Base-by-base conservation (phyloP, 805 yeast genomes). In the Komagataella mondaviorum region DNA sequence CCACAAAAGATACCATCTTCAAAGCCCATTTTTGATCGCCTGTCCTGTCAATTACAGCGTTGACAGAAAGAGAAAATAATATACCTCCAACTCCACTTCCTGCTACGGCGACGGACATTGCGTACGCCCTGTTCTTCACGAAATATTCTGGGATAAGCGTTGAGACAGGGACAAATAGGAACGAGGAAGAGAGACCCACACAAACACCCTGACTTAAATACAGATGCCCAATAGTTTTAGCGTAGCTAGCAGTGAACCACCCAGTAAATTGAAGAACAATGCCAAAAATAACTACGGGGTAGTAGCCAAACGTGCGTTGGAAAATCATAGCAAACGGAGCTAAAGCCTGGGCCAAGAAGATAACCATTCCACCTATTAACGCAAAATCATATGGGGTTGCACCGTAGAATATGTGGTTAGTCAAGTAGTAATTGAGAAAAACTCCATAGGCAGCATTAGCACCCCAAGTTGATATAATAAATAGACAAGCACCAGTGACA, bases 371-470 rank as follows among this genome's bases (percentile, higher is more conserved):
- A 0, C 86, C 83, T 50, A 81, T 72, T 52, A 77, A 63, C 2
- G 86, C 83, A 59, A 76, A 83, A 54, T 81, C 83, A 50, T 73
- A 63, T 36, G 72, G 69, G 2, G 72, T 62, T 0, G 83, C 85
- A 1, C 80, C 83, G 0, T 64, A 62, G 56, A 76, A 80, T 1
- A 71, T 67, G 18, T 71, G 63, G 49, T 74, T 61, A 44, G 73
- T 72, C 17, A 80, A 52, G 61, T 80, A 83, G 54, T 66, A 72
- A 1, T 81, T 69, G 47, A 83, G 65, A 55, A 75, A 80, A 1
- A 83, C 75, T 52, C 85, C 85, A 60, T 73, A 83, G 10, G 79
- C 78, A 8, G 72, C 64, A 52, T 79, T 78, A 57, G 80, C 72
- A 5, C 89, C 89, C 88, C 88, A 83, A 0, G 85, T 75, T 23